Percentiles rank a stretch among this genome's conserved stretches.
Conservation (phyloP, 2,329 filamentous ascomycete species). For the Pseudogymnoascus sp. region DNA sequence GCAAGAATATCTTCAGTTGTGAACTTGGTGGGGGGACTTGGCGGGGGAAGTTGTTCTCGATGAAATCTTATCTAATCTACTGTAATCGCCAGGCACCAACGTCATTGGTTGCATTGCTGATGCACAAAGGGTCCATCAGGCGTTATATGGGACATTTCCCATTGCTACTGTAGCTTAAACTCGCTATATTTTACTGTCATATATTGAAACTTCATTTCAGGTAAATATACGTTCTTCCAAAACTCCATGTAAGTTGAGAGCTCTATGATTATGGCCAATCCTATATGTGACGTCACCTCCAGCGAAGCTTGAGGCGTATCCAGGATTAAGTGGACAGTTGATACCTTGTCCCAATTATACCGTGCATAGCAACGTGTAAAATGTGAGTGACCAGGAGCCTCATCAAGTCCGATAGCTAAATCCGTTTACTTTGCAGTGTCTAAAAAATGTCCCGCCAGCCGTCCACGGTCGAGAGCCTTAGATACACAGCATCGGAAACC, state of each 20-base stretch:
- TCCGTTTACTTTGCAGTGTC: neutral
- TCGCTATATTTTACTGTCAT: neutral
- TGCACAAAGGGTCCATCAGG: neutral
- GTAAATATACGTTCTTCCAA: neutral
- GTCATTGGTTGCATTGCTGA: neutral
- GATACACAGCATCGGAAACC: slow-evolving; percentile 14
- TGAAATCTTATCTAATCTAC: slow-evolving; percentile 1
- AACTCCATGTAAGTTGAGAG: neutral
- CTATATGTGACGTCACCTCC: neutral
- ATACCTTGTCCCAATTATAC: neutral
- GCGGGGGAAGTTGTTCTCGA: neutral
- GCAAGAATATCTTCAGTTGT: neutral
- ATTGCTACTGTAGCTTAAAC: neutral
- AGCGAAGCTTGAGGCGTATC: neutral
- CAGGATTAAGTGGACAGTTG: neutral
- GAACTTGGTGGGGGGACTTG: neutral
- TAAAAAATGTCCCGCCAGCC: slow-evolving; percentile 19
- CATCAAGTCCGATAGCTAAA: neutral
- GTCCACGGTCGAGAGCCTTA: slow-evolving; percentile 18
- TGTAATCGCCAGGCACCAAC: neutral
- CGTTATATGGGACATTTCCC: neutral
- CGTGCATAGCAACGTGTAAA: neutral
- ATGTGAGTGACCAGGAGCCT: neutral
- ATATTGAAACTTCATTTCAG: neutral
- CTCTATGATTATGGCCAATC: neutral